Evolutionary conservation across 129 eudicot species (phyloP), one percentile per base, ranked within the genome.

Genomic region (Saposhnikovia divaricata): DNA sequence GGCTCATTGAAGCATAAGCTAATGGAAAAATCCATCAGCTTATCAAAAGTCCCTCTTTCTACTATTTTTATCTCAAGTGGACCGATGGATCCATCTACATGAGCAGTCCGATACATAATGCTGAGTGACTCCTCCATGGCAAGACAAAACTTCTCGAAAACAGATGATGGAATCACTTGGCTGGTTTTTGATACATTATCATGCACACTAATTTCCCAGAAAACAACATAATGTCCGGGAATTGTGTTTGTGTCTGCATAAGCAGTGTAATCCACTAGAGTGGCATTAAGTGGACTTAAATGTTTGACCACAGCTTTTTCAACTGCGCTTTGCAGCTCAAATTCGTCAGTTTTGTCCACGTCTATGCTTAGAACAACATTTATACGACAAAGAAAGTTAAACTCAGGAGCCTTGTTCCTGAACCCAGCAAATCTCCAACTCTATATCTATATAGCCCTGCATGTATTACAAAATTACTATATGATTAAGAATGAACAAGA

Each of bases 351-450:
- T 71, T 89, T 89, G 75, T 89, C 96, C 4, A 89, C 63, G 80
- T 91, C 96, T 21, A 91, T 91, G 86, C 96, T 91, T 31, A 91
- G 68, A 6, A 86, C 91, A 18, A 91, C 96, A 38, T 91, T 91
- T 48, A 87, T 89, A 48, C 96, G 48, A 77, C 93, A 89, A n/a
- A 91, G 81, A 65, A 91, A 91, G 80, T 81, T 40, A 40, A 40
- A 40, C 43, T 40, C 6, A 5, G 43, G 43, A 40, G 43, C 43
- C 43, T 5, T 40, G 43, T 40, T 40, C 43, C 43, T 40, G 43
- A 40, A 40, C 4, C 43, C 43, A 40, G 43, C 43, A 40, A 40
- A 40, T 40, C 43, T 40, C 43, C 43, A 40, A 40, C 43, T 40
- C 6, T 40, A 40, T 40, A 40, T 40, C 43, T 40, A 40, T 40